phyloP scores from a whole-genome alignment of 345 rosid genomes.

The Geranium rotundifolium region DNA sequence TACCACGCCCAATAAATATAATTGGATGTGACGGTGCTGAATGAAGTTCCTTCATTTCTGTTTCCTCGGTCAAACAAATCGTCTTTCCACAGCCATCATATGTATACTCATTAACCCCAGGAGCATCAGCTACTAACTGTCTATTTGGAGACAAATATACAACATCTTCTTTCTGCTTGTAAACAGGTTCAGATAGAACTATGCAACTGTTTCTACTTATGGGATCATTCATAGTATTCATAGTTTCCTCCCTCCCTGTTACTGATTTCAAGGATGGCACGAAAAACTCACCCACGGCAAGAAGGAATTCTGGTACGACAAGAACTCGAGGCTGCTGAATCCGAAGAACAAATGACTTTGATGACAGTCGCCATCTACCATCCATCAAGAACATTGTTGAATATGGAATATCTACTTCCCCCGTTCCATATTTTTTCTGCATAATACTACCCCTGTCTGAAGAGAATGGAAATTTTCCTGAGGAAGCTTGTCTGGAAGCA shows the following conservation, averaged over 20 bases:
- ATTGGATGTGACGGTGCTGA: slow-evolving; percentile 51
- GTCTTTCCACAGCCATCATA: slow-evolving; percentile 90
- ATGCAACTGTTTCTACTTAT: slow-evolving; percentile 56
- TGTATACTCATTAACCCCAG: slow-evolving; percentile 67
- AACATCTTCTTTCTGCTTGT: slow-evolving; percentile 68
- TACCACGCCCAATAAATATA: slow-evolving; percentile 78
- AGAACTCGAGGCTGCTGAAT: slow-evolving; percentile 92
- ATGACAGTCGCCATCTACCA: slow-evolving; percentile 79
- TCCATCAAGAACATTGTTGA: slow-evolving; percentile 95
- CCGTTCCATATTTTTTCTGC: slow-evolving; percentile 36
- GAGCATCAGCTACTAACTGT: slow-evolving; percentile 70
- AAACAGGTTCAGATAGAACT: slow-evolving; percentile 53
- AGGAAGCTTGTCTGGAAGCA: slow-evolving; percentile 61
- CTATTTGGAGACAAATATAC: slow-evolving; percentile 71
- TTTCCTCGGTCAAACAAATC: slow-evolving; percentile 49
- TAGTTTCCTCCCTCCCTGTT: slow-evolving; percentile 88
- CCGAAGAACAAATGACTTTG: slow-evolving; percentile 76
- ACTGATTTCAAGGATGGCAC: slow-evolving; percentile 82
- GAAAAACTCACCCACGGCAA: slow-evolving; percentile 86
- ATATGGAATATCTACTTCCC: slow-evolving; percentile 44
- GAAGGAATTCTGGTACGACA: slow-evolving; percentile 95
- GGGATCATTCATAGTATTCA: slow-evolving; percentile 92
- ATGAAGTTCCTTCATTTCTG: slow-evolving; percentile 5
- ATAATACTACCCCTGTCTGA: slow-evolving; percentile 36
- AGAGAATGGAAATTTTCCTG: slow-evolving; percentile 36